A percentile compares a stretch with the other conserved stretches of the same genome.
phyloP scores from a whole-genome alignment of 805 yeast genomes.

The Brettanomyces sp. region DNA sequence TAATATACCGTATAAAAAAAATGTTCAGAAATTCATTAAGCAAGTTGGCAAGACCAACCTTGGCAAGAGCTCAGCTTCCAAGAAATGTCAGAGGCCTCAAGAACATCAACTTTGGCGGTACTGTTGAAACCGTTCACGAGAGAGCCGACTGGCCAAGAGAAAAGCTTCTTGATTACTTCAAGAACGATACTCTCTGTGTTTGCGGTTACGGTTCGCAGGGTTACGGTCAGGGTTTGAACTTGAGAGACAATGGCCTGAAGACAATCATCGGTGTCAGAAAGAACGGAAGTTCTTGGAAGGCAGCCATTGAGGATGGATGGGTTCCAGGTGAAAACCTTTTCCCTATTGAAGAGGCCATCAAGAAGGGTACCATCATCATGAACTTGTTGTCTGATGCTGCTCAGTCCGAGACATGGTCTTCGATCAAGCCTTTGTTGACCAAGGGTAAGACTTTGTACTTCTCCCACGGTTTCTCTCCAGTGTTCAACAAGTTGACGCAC shows the following conservation, averaged over 20 bases:
- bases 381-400: constrained; percentile 99
- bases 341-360: constrained; percentile 88
- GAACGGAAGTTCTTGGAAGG: constrained; percentile 99
- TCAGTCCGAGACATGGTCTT: constrained; percentile 95
- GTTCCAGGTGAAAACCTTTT: constrained; percentile 98
- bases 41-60: constrained; percentile 34
- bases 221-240: constrained; percentile 99
- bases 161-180: constrained; percentile 91
- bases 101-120: constrained; percentile 95
- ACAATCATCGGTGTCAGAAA: constrained; percentile 98
- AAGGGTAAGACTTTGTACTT: constrained; percentile 97
- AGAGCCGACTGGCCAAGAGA: constrained; percentile 99
- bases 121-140: constrained; percentile 92
- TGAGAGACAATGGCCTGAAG: constrained; percentile 97
- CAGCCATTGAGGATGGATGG: constrained; percentile 99
- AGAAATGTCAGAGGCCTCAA: constrained; percentile 81
- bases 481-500: constrained; percentile 93
- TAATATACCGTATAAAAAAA: background rate
- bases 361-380: constrained; percentile 90
- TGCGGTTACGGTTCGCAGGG: constrained; percentile 99
- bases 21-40: constrained; percentile 13
- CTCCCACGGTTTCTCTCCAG: constrained; percentile 99
- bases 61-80: constrained; percentile 31
- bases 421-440: constrained; percentile 83
- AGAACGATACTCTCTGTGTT: constrained; percentile 93